phyloP scores from a whole-genome alignment of 306 rosid species.

The Dryas drummondii region DNA sequence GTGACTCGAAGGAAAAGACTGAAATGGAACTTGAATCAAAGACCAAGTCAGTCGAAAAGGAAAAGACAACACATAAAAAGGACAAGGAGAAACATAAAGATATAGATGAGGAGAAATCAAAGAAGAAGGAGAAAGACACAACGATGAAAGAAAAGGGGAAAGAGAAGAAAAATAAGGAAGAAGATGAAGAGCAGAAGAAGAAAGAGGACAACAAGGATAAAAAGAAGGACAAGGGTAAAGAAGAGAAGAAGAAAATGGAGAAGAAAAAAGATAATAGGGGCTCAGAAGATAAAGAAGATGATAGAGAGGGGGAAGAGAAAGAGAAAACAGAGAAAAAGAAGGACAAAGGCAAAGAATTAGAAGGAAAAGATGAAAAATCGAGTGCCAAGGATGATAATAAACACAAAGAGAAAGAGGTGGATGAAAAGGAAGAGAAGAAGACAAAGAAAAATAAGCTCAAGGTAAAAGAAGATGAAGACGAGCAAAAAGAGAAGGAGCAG shows the following conservation, averaged over 20 bases:
- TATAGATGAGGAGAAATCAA: conserved; percentile 32
- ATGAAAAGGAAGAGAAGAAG: conserved; percentile 22
- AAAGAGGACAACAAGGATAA: neutral
- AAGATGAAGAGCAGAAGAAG: conserved; percentile 27
- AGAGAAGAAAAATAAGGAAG: conserved; percentile 22
- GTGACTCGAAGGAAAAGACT: conserved; percentile 39
- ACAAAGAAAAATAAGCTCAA: conserved; percentile 13
- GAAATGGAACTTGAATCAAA: conserved; percentile 41
- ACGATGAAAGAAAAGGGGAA: conserved; percentile 9
- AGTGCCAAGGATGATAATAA: neutral
- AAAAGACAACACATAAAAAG: conserved; percentile 19
- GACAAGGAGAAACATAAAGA: conserved; percentile 36
- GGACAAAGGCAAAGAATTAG: conserved; percentile 15
- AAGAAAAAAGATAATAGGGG: neutral
- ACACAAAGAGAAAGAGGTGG: conserved; percentile 7
- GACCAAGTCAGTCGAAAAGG: conserved; percentile 43
- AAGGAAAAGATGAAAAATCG: neutral
- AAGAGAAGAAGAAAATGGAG: conserved; percentile 1
- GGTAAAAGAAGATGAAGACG: conserved; percentile 11
- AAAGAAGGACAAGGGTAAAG: conserved; percentile 11
- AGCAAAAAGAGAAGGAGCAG: conserved; percentile 17
- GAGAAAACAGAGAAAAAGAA: conserved; percentile 27
- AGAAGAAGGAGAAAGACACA: conserved; percentile 30
- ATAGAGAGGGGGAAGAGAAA: neutral
- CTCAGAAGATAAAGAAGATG: neutral